Conservation (phyloP, 2,329 filamentous ascomycete genomes). For the Gyromitra esculenta region DNA sequence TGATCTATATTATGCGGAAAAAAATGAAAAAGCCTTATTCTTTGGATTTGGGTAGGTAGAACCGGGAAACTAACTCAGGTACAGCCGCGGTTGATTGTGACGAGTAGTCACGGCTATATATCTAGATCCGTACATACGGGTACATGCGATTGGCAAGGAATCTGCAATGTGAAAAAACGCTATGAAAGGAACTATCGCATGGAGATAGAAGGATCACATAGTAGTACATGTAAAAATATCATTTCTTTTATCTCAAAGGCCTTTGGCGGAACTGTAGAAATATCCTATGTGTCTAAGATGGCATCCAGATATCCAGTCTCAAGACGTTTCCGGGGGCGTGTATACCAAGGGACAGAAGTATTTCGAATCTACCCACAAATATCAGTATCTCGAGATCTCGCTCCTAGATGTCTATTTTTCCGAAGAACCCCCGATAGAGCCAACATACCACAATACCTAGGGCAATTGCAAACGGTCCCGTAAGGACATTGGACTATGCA, state of each 20-base stretch:
- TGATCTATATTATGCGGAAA: background rate
- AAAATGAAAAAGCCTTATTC: background rate
- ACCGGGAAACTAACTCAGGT: background rate
- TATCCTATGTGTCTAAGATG: background rate
- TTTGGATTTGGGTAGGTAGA: background rate
- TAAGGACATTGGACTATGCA: constrained; percentile 49
- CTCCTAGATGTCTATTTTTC: background rate
- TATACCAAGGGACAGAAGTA: constrained; percentile 39
- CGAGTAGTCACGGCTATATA: background rate
- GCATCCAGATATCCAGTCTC: background rate
- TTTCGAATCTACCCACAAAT: constrained; percentile 44
- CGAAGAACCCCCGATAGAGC: background rate
- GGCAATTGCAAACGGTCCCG: constrained; percentile 44
- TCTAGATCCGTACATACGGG: background rate
- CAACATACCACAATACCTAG: constrained; percentile 50
- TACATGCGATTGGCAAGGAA: background rate
- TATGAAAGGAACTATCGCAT: background rate
- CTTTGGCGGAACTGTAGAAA: background rate
- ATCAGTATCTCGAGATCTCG: background rate
- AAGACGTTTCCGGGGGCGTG: background rate
- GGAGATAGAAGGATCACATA: background rate
- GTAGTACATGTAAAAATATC: background rate
- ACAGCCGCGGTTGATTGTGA: background rate
- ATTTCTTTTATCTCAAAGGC: background rate
- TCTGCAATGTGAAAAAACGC: background rate